A percentile compares a stretch with the other conserved stretches of the same genome.
Evolutionary conservation across 2,329 filamentous ascomycete genomes (phyloP).

Genomic region (Cladosporium cucumerinum): DNA sequence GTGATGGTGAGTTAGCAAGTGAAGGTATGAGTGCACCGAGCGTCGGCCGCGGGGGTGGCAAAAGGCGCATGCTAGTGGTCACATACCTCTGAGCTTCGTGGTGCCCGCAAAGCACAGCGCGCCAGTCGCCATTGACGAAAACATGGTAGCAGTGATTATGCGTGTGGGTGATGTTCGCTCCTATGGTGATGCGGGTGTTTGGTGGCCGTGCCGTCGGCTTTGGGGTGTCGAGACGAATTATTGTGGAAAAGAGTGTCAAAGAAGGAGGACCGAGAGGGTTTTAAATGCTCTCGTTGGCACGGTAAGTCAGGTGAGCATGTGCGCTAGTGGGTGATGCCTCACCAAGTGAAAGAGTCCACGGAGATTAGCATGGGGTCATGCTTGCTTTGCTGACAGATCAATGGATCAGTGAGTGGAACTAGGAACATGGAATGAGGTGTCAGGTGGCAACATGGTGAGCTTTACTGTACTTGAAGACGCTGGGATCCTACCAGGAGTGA

Average conservation of each 20-base stretch:
- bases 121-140: background rate
- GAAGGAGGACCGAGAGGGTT: background rate
- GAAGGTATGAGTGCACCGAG: background rate
- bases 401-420: background rate
- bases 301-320: background rate
- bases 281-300: background rate
- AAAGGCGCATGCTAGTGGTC: background rate
- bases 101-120: constrained; percentile 5
- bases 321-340: background rate
- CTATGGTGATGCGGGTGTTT: background rate
- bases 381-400: background rate
- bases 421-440: background rate
- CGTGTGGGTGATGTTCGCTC: background rate
- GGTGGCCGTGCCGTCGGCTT: constrained; percentile 4
- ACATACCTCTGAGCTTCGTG: constrained; percentile 4
- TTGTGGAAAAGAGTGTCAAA: background rate
- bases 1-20: background rate
- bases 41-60: background rate
- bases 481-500: background rate
- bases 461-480: background rate
- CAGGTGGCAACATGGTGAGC: background rate
- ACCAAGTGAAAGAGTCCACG: background rate
- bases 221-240: background rate
- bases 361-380: background rate
- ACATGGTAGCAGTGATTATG: background rate